Evolutionary conservation across 129 eudicot species (phyloP), one percentile per base, ranked within the genome.

Genomic region (Flaveria robusta): DNA sequence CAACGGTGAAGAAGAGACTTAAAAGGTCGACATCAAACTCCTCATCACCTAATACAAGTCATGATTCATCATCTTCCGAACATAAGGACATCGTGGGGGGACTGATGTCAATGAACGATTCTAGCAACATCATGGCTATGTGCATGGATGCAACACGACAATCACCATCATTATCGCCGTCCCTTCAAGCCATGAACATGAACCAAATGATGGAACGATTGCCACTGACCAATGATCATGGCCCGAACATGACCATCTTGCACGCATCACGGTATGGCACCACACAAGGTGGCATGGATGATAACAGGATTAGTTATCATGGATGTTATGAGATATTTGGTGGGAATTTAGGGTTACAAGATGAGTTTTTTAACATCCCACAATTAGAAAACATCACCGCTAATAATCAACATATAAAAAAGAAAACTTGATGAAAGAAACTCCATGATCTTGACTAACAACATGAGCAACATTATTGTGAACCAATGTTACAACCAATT

Each of bases 1-100:
- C 97, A 3, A 89, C 96, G 2, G 79, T 91, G 8, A 91, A 91
- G 76, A 91, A 89, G 79, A 87, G 97, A 80, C 81, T 89, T 16
- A 91, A 87, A 76, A 85, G 78, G 2, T 83, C 90, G 37, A 79
- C 92, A 7, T 87, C 92, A 23, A 68, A 79, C 68, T 79, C 86
- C 6, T 71, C 85, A 18, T 86, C 96, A 15, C 89, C 91, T 37
- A 89, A 89, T 82, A 79, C 86, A 20, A 86, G 96, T 23, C 85
- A 82, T 79, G 83, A 79, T 55, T 79, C 83, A 26, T 85, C 91
- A 5, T 89, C 96, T 47, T 29, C 76, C 0, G 89, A 88, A 49
- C 77, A 68, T 2, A 82, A 79, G 76, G 83, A 81, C 31, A 19
- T 16, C 52, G 73, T 39, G 52, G 87, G 68, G 15, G 83, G 84